Conservation (phyloP, 805 yeast genomes). For the Monosporozyma unispora region DNA sequence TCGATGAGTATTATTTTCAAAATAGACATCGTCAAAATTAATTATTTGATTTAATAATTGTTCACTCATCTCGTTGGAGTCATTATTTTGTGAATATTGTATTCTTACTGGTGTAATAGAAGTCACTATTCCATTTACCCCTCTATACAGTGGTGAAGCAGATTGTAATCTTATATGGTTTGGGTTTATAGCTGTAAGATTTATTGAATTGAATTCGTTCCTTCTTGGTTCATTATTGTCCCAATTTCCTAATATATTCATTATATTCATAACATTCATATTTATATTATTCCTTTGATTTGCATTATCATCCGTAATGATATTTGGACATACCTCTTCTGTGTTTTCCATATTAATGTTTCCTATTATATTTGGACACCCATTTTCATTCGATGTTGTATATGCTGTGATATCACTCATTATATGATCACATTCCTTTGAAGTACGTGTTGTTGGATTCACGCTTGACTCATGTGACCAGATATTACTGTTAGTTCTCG, state of each 20-base stretch:
- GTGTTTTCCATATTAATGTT: background rate
- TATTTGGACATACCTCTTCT: background rate
- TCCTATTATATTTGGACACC: background rate
- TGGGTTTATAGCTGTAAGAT: background rate
- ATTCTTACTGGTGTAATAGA: background rate
- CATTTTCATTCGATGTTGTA: background rate
- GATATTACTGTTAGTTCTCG: background rate
- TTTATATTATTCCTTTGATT: background rate
- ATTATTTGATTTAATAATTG: background rate
- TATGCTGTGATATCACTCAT: background rate
- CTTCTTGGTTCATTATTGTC: background rate
- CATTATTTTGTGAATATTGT: background rate
- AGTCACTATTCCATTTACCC: background rate
- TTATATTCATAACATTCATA: background rate
- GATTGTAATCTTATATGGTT: background rate
- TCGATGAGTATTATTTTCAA: background rate
- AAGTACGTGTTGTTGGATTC: background rate
- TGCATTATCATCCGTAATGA: background rate
- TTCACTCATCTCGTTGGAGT: background rate
- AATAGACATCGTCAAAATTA: background rate
- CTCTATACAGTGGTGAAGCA: background rate
- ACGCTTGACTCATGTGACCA: background rate
- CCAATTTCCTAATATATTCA: background rate
- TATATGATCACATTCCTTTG: background rate
- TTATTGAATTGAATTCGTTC: background rate